Conservation (phyloP, 148 eudicot species). For the Gaultheria prostrata region DNA sequence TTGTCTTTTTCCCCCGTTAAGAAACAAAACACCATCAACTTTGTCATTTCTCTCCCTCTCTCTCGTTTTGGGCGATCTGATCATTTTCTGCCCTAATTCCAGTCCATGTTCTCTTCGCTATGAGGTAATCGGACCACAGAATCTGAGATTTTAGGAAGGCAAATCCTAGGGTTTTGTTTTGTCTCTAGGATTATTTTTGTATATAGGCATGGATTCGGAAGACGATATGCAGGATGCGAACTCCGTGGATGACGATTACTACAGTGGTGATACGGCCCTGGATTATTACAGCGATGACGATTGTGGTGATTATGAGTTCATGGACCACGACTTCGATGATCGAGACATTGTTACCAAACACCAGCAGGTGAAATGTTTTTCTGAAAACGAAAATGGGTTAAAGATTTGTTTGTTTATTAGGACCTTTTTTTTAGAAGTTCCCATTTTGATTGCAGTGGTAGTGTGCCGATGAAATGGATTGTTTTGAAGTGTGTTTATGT, state of each 20-base stretch:
- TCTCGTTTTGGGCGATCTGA: not conserved
- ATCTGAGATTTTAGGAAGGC: not conserved
- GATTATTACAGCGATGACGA: constrained; percentile 32
- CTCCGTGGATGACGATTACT: constrained; percentile 46
- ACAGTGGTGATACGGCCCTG: constrained; percentile 40
- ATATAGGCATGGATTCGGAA: constrained; percentile 51
- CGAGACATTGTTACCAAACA: constrained; percentile 27
- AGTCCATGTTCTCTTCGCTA: not conserved
- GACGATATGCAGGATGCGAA: constrained; percentile 64
- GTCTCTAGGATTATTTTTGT: not conserved
- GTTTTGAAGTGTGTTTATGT: not conserved
- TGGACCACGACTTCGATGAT: constrained; percentile 37
- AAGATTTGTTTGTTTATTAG: not conserved
- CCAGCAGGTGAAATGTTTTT: constrained; percentile 27
- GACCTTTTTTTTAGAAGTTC: not conserved
- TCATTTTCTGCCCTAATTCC: not conserved
- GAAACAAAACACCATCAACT: not conserved
- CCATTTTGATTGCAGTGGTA: too few species aligned
- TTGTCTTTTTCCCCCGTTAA: not conserved
- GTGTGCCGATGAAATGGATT: not conserved
- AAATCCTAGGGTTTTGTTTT: constrained; percentile 27
- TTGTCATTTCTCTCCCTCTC: not conserved
- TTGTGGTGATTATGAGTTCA: constrained; percentile 46
- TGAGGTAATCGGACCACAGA: not conserved
- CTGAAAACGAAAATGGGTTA: not conserved